Percentiles rank a stretch among this genome's conserved stretches.
phyloP scores from a whole-genome alignment of 148 eudicot genomes.

The Rhododendron vialii region DNA sequence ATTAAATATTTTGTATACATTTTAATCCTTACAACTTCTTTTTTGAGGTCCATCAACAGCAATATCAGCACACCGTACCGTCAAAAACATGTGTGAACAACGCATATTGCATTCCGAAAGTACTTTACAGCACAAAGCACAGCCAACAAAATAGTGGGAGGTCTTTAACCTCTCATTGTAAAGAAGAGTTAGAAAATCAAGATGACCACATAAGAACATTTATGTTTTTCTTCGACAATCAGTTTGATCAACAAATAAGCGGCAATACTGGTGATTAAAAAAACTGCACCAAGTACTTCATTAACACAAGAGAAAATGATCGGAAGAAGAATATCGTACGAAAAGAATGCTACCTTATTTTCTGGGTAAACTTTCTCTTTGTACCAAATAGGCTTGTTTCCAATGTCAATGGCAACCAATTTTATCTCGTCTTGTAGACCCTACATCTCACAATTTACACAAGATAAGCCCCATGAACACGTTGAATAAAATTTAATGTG shows the following conservation, averaged over 20 bases:
- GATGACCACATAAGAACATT: not conserved
- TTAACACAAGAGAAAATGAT: not conserved
- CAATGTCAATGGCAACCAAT: constrained; percentile 14
- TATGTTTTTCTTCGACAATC: not conserved
- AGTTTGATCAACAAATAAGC: not conserved
- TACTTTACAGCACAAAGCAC: not conserved
- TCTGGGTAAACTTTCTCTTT: constrained; percentile 75
- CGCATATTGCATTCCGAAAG: not conserved
- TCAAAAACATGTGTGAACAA: not conserved
- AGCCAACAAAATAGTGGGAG: not conserved
- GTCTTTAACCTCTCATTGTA: not conserved
- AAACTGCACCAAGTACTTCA: not conserved
- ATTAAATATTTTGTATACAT: not conserved
- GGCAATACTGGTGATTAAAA: not conserved
- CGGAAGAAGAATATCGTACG: not conserved
- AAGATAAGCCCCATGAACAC: not conserved
- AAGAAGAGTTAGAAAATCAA: not conserved
- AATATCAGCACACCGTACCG: not conserved
- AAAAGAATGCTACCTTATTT: constrained; percentile 41
- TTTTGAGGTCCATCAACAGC: not conserved
- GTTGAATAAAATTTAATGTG: not conserved
- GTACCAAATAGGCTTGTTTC: constrained; percentile 73
- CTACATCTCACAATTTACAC: constrained; percentile 23
- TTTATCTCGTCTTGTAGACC: constrained; percentile 77
- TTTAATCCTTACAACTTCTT: not conserved